Evolutionary conservation across 192 early-diverging fungal species (phyloP).

Genomic region (Umbelopsis sp.): DNA sequence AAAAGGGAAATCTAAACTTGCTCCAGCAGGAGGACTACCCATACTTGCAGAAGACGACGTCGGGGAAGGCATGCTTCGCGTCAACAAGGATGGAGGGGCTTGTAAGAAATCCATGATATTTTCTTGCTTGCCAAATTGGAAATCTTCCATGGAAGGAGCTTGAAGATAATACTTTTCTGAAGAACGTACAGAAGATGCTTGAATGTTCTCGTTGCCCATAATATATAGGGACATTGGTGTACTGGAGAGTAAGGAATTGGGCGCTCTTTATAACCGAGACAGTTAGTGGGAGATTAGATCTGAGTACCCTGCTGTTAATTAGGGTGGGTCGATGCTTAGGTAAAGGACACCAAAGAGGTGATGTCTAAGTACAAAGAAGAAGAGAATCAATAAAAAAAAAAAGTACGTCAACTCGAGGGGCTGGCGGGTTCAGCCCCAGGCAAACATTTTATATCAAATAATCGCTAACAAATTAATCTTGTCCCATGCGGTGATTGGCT

Average conservation of each 20-base stretch:
- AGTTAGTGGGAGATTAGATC: neutral
- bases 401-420: neutral
- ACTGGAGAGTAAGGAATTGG: neutral
- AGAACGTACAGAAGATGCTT: constrained; percentile 11
- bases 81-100: neutral
- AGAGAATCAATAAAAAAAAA: neutral
- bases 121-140: constrained; percentile 6
- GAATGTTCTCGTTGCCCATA: constrained; percentile 16
- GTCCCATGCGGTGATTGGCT: constrained; percentile 10
- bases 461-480: too few relatives aligned
- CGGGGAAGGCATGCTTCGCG: constrained; percentile 18
- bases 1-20: neutral
- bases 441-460: constrained; percentile 8
- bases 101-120: constrained; percentile 10
- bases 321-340: neutral
- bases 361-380: neutral
- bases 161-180: constrained; percentile 9
- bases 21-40: neutral
- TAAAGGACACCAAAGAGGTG: neutral
- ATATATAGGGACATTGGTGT: constrained; percentile 7
- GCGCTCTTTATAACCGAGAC: neutral
- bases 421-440: too few relatives aligned
- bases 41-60: constrained; percentile 18
- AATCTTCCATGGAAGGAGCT: neutral
- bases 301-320: too few relatives aligned